Evolutionary conservation across 148 eudicot species (phyloP), one percentile per base, ranked within the genome.

Genomic region (Rhododendron molle): DNA sequence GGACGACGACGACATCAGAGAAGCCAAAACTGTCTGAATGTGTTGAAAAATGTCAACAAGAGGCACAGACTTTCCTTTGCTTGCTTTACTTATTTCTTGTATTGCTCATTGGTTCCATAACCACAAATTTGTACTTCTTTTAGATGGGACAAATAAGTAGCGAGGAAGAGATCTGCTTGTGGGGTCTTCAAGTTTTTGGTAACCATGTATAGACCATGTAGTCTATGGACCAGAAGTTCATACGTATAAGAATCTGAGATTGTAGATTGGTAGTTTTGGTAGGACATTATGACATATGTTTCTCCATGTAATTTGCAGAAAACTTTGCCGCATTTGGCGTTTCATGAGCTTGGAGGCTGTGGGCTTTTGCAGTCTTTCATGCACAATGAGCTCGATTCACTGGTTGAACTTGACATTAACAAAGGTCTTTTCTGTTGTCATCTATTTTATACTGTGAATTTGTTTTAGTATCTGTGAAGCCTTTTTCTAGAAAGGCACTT

Each of bases 161-260:
- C n/a, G 95, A 93, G 84, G 92, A 93, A 81, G 90, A 87, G 77
- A 83, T 86, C 67, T 73, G 85, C 65, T 43, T 85, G 23, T 97
- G 99, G 99, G 98, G 99, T 81, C 90, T 95, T 49, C 92, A 88
- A 85, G 93, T 95, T 76, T 97, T 97, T 90, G 96, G 98, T 73
- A 72, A 91, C 34, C 96, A 94, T 98, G 99, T 97, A 86, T 54
- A 71, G 10, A 83, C 71, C 71, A 98, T 94, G 84, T 36, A 62
- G 10, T 84, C 71, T 54, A 26, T 46, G 56, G 80, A 58, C 47
- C 32, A 43, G 23, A 76, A 56, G 46, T 71, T 78, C 18, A 43
- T 73, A 46, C 60, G 7, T 73, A 13, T 65, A 72, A 28, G 86
- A 18, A 47, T 85, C 84, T 76, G 36, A 76, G 16, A 28, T 67